phyloP scores from a whole-genome alignment of 2,329 filamentous ascomycete genomes.

The Emericellopsis atlantica region DNA sequence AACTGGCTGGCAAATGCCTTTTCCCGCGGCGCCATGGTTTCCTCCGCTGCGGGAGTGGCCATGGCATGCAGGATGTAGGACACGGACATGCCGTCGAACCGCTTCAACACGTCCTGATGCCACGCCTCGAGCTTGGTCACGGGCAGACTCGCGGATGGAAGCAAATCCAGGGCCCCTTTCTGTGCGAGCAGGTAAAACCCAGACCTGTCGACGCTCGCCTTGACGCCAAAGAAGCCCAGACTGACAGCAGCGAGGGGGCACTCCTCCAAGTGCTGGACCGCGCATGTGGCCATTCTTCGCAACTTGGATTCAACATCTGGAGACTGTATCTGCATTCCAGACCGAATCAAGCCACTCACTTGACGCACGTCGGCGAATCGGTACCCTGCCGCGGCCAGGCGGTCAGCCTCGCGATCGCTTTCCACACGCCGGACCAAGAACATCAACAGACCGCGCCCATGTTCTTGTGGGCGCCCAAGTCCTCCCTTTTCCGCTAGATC shows the following conservation, averaged over 20 bases:
- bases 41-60: neutral
- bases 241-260: constrained; percentile 37
- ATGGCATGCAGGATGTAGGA: constrained; percentile 9
- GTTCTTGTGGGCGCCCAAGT: constrained; percentile 15
- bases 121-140: constrained; percentile 37
- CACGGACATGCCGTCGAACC: constrained; percentile 32
- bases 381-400: constrained; percentile 59
- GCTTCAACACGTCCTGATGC: constrained; percentile 40
- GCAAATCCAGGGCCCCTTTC: constrained; percentile 40
- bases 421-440: constrained; percentile 60
- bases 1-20: constrained; percentile 33
- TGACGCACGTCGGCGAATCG: constrained; percentile 63
- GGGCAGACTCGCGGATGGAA: constrained; percentile 46
- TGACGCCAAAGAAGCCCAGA: constrained; percentile 44
- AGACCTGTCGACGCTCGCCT: constrained; percentile 33
- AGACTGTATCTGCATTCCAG: constrained; percentile 61
- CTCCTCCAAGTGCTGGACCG: constrained; percentile 20
- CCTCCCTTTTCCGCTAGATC: constrained; percentile 22
- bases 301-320: constrained; percentile 49
- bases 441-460: constrained; percentile 66
- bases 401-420: constrained; percentile 43
- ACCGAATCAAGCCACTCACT: constrained; percentile 55
- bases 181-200: constrained; percentile 54
- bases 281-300: constrained; percentile 49
- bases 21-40: constrained; percentile 14